phyloP scores from a whole-genome alignment of 2,329 filamentous ascomycete species.

The Fusarium sp. region DNA sequence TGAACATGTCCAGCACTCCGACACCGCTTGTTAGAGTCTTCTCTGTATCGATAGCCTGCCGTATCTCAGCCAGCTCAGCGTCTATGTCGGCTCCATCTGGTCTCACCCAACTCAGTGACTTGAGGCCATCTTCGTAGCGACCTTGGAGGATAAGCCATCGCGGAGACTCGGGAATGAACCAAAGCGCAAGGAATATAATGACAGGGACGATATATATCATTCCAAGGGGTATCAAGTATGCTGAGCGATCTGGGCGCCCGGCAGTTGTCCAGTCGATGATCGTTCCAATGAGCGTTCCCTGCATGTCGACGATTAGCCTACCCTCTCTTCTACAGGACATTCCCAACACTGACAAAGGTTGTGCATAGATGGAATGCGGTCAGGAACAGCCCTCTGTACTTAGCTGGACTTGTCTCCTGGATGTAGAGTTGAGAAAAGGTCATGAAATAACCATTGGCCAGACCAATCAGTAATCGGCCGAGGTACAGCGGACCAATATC shows the following conservation, averaged over 20 bases:
- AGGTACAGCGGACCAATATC: constrained; percentile 34
- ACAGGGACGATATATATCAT: constrained; percentile 37
- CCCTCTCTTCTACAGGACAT: rapidly evolving
- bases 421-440: constrained; percentile 41
- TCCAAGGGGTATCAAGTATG: constrained; percentile 37
- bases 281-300: constrained; percentile 39
- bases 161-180: constrained; percentile 40
- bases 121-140: constrained; percentile 33
- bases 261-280: constrained; percentile 42
- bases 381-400: constrained; percentile 39
- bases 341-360: constrained; percentile 30
- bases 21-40: constrained; percentile 18
- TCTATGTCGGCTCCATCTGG: constrained; percentile 22
- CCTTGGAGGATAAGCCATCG: constrained; percentile 40
- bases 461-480: constrained; percentile 34
- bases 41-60: constrained; percentile 31
- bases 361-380: constrained; percentile 39
- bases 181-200: constrained; percentile 16
- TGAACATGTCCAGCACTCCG: constrained; percentile 38
- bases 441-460: constrained; percentile 43
- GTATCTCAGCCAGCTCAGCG: constrained; percentile 28
- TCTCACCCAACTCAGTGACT: constrained; percentile 32
- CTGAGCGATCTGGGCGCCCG: constrained; percentile 31
- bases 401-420: constrained; percentile 38
- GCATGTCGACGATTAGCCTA: neutral